Base-by-base conservation (phyloP, 305 asterid species). In the Solanum hybrid region DNA sequence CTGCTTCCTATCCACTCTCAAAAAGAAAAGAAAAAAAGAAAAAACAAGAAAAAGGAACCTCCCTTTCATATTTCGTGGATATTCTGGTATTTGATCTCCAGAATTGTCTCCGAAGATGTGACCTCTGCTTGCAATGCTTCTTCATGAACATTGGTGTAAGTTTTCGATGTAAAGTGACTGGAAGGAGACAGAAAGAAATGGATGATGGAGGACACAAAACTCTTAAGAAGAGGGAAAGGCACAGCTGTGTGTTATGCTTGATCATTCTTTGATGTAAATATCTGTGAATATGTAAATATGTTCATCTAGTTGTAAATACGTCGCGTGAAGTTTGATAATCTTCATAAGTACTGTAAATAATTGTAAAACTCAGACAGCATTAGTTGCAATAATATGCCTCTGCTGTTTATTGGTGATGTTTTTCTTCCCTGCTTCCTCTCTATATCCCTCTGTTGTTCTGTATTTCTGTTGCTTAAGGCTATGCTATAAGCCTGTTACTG, bases 181-280 rank as follows among this genome's bases (percentile, higher is more conserved):
- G 38, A 7, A 88, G 79, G 82, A 85, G 85, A 27, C 40, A 14
- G 79, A 76, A 72, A 31, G 42, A 89, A 87, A 77, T 24, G 20
- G 88, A 88, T 31, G 85, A 16, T 4, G 51, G 31, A 64, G 26
- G 24, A 17, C 12, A 87, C 32, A 75, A 16, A 20, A 84, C 51
- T 84, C 87, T 46, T 46, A 32, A 46, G 17, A 51, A 31, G 27
- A 82, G 34, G n/a, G 17, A 32, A 76, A 10, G 12, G 27, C 13
- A 16, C 7, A 6, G 35, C 11, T 46, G 13, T 64, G 11, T 46
- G 13, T 56, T 72, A 24, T 90, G 87, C 77, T 80, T 64, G 17
- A 32, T 85, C 51, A 90, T 92, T 92, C 93, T 87, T 89, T 88
- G 69, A 34, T 92, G 92, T 91, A 84, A 88, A 89, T 89, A 89